Base-by-base conservation (phyloP, 306 rosid species). In the Hippophae tibetana region DNA sequence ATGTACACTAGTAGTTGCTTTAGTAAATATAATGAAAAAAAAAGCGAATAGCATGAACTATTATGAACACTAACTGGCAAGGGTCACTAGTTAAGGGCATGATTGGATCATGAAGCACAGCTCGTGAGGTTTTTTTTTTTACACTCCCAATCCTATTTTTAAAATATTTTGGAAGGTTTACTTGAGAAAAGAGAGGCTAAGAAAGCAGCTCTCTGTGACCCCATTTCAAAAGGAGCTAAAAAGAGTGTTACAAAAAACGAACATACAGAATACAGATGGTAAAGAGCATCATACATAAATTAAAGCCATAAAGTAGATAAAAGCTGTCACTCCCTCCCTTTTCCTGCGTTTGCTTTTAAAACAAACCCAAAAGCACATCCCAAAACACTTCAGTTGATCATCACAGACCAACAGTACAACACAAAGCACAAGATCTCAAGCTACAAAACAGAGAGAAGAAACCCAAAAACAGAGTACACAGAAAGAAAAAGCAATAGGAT, bases 81-180 rank as follows among this genome's bases (percentile, higher is more conserved):
- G 82, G 82, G 77, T 78, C 89, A 79, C 81, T 54, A 73, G 79
- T 49, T 66, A 74, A 73, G 49, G 73, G 56, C 44, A 90, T 87
- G 58, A 90, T 84, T 81, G 79, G 82, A 84, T 78, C 75, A 84
- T 72, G 76, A 81, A 83, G 67, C 95, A 74, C 57, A 61, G 74
- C 83, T 85, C 92, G 89, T 83, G 95, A 84, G 81, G 80, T 72
- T 31, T 2, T 31, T 61, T 18, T 18, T 31, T 2, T 31, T 61
- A 31, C 80, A 75, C 75, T 75, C 63, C 62, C 62, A 38, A 11
- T 52, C 48, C 55, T 58, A 51, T 77, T 82, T 81, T 57, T 8
- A 53, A 8, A 3, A 18, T 8, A 13, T 0, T 25, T 53, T 26
- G 3, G 9, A 6, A 25, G 42, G 3, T 4, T 7, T 6, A 58